Percentiles rank a stretch among this genome's conserved stretches.
These are phyloP conservation scores for Mucuna pruriens DNA, from an alignment of 306 rosid genomes.

Conservation along the genomic window DNA sequence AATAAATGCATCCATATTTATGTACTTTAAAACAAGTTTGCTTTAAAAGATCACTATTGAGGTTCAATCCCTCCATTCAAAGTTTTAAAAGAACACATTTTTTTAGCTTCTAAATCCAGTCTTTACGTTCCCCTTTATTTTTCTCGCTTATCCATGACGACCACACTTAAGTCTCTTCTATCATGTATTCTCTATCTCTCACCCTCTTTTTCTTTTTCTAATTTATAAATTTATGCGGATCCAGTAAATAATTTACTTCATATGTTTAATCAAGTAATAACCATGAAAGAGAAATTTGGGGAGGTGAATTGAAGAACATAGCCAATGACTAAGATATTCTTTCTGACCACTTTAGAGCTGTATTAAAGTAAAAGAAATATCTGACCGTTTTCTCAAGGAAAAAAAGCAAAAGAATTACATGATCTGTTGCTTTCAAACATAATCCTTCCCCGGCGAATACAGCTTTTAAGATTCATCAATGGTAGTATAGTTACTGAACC, in stretches of 20 bases:
- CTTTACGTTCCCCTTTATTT: conserved; percentile 40
- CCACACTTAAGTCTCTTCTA: conserved; percentile 35
- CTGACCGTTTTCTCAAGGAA: conserved; percentile 26
- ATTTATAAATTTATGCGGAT: conserved; percentile 2
- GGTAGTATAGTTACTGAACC: not conserved
- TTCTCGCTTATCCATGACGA: conserved; percentile 52
- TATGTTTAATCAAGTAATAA: not conserved
- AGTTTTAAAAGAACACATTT: conserved; percentile 46
- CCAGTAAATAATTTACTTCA: not conserved
- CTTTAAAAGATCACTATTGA: not conserved
- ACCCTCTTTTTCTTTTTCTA: conserved; percentile 5
- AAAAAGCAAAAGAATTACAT: conserved; percentile 30
- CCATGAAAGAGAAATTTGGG: not conserved
- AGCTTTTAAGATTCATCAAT: conserved; percentile 41
- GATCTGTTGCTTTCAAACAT: conserved; percentile 47
- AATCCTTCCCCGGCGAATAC: conserved; percentile 46
- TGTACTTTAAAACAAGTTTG: not conserved
- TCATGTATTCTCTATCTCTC: not conserved
- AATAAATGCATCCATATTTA: not conserved
- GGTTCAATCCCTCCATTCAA: conserved; percentile 43
- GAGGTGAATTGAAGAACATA: conserved; percentile 16
- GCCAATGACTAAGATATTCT: conserved; percentile 23
- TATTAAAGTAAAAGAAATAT: conserved; percentile 55
- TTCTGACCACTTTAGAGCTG: conserved; percentile 50
- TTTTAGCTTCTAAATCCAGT: conserved; percentile 38